Percentiles rank a stretch among this genome's conserved stretches.
Evolutionary conservation across 208 protist species (phyloP).

Genomic region (Crithidia thermophila): DNA sequence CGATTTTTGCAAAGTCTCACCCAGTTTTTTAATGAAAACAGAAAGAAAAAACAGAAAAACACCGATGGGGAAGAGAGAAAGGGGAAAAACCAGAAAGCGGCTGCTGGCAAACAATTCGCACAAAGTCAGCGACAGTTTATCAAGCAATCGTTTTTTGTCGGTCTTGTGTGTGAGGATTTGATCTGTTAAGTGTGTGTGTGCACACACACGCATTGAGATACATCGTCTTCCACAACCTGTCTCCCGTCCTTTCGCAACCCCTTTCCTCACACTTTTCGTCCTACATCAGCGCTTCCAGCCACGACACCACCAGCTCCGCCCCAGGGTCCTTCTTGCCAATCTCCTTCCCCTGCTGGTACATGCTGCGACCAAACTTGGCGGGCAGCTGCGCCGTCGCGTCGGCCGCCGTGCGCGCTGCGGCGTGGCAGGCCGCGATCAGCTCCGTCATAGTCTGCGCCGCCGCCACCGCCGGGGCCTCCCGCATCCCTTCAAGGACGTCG

Average conservation of each 20-base stretch:
- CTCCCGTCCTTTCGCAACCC: too few species aligned
- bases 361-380: slow-evolving; percentile 54
- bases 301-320: slow-evolving; percentile 54
- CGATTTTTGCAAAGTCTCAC: too few species aligned
- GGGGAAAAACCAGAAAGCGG: too few species aligned
- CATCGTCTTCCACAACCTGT: too few species aligned
- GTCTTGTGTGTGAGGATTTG: too few species aligned
- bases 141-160: too few species aligned
- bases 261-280: too few species aligned
- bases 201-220: too few species aligned
- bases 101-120: too few species aligned
- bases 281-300: slow-evolving; percentile 35
- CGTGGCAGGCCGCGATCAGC: slow-evolving; percentile 40
- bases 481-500: slow-evolving; percentile 58
- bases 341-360: slow-evolving; percentile 64
- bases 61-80: too few species aligned
- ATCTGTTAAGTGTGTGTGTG: too few species aligned
- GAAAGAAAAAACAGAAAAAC: slow-evolving; percentile 9
- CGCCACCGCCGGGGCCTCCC: slow-evolving; percentile 27
- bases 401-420: slow-evolving; percentile 38
- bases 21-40: slow-evolving; percentile 43
- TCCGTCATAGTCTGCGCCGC: slow-evolving; percentile 36
- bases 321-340: slow-evolving; percentile 62
- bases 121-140: too few species aligned
- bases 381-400: slow-evolving; percentile 40